phyloP scores from a whole-genome alignment of 2,329 filamentous ascomycete genomes.

The Fonsecaea erecta region DNA sequence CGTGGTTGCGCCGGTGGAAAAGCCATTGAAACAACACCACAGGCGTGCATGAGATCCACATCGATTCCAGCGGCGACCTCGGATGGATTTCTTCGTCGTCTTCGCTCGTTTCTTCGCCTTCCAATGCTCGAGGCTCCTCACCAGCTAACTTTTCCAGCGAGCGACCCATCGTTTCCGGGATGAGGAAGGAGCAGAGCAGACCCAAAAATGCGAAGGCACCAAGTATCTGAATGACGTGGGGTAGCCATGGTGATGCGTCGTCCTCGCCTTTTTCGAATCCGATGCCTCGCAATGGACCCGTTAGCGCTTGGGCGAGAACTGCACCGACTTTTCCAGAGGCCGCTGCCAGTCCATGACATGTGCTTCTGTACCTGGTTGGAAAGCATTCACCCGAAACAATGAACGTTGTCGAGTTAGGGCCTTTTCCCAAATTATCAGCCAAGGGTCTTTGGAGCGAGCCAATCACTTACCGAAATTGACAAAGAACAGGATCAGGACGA shows the following conservation, averaged over 20 bases:
- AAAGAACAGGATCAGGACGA: conserved; percentile 68
- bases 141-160: conserved; percentile 73
- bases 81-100: conserved; percentile 6
- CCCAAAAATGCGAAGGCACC: conserved; percentile 67
- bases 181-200: conserved; percentile 67
- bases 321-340: conserved; percentile 70
- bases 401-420: conserved; percentile 69
- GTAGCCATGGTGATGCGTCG: conserved; percentile 66
- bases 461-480: conserved; percentile 60
- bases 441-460: neutral
- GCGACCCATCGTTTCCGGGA: conserved; percentile 75
- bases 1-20: neutral
- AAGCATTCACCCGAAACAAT: conserved; percentile 68
- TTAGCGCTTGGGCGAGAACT: conserved; percentile 68
- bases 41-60: conserved; percentile 22
- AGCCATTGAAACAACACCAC: conserved; percentile 14
- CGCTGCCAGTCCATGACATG: conserved; percentile 67
- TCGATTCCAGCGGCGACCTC: neutral
- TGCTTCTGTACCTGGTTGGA: conserved; percentile 65
- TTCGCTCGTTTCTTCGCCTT: conserved; percentile 45
- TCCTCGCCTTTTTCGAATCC: conserved; percentile 56
- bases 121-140: conserved; percentile 63
- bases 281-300: conserved; percentile 63
- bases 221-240: conserved; percentile 65
- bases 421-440: neutral